Evolutionary conservation across 345 rosid species (phyloP).

Genomic region (Acer campestre): DNA sequence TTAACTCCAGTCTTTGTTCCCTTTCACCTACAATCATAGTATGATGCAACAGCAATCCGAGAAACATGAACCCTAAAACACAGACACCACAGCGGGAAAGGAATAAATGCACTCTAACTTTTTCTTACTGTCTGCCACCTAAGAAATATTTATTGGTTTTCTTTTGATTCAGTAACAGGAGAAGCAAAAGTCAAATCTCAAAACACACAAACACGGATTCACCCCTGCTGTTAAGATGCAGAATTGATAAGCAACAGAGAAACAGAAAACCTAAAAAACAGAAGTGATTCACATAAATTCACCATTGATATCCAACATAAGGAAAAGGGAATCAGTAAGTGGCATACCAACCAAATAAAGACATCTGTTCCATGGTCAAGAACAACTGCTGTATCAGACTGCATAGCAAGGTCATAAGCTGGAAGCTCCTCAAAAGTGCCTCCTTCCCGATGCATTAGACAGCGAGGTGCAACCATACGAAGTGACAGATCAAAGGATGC

Average conservation of each 20-base stretch:
- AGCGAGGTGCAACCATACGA: slow-evolving; percentile 93
- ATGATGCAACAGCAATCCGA: background rate
- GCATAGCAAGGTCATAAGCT: slow-evolving; percentile 93
- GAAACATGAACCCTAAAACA: background rate
- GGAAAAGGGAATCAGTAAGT: slow-evolving; percentile 14
- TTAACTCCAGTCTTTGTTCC: background rate
- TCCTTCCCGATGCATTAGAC: slow-evolving; percentile 95
- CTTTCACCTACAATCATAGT: background rate
- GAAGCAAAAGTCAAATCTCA: background rate
- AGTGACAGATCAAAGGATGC: slow-evolving; percentile 94
- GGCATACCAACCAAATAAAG: slow-evolving; percentile 95
- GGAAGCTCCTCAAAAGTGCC: slow-evolving; percentile 97
- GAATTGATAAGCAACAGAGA: slow-evolving; percentile 12
- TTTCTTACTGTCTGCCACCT: background rate
- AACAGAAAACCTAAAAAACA: slow-evolving; percentile 6
- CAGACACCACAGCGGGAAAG: background rate
- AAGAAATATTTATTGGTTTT: background rate
- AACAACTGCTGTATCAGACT: slow-evolving; percentile 93
- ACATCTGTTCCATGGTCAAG: slow-evolving; percentile 98
- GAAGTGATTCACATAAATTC: background rate
- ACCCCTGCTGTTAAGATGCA: background rate
- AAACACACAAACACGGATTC: background rate
- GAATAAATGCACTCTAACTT: background rate
- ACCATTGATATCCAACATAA: background rate
- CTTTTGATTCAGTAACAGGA: background rate